Conservation (phyloP, 192 early-diverging fungal species). For the Phlyctochytrium arcticum region DNA sequence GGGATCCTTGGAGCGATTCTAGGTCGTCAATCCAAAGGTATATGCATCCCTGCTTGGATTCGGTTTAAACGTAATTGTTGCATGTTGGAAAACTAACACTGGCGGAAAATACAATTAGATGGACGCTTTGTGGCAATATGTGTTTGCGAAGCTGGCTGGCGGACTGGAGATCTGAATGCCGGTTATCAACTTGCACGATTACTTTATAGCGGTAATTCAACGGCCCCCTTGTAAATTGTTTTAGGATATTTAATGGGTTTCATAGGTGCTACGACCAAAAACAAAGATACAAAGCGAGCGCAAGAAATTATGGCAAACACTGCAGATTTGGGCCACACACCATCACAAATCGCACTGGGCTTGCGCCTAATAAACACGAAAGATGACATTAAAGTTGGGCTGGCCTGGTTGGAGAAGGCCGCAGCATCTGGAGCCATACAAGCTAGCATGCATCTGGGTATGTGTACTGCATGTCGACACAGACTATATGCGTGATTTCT, state of each 20-base stretch:
- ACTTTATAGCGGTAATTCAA: constrained; percentile 9
- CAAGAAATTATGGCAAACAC: constrained; percentile 4
- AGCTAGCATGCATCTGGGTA: constrained; percentile 35
- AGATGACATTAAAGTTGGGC: constrained; percentile 7
- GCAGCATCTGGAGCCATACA: constrained; percentile 9
- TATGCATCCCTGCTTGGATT: too few species aligned
- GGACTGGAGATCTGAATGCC: constrained; percentile 25
- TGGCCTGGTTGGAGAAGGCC: constrained; percentile 17
- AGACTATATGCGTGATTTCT: not conserved
- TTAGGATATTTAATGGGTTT: not conserved
- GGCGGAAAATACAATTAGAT: too few species aligned
- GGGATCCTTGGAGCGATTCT: too few species aligned
- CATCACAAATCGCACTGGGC: constrained; percentile 25
- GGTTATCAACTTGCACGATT: constrained; percentile 29
- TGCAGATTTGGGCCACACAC: constrained; percentile 7
- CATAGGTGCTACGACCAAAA: not conserved
- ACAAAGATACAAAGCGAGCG: not conserved
- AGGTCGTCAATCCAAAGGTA: too few species aligned
- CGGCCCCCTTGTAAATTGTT: not conserved
- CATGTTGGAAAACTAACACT: too few species aligned
- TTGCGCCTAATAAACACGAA: not conserved
- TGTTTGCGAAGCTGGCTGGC: too few species aligned
- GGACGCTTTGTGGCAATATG: too few species aligned
- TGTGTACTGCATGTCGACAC: not conserved
- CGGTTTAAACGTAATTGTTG: too few species aligned